These are phyloP conservation scores for Alloascoidea hylecoeti DNA, from an alignment of 805 yeast species.

Conservation along the genomic window DNA sequence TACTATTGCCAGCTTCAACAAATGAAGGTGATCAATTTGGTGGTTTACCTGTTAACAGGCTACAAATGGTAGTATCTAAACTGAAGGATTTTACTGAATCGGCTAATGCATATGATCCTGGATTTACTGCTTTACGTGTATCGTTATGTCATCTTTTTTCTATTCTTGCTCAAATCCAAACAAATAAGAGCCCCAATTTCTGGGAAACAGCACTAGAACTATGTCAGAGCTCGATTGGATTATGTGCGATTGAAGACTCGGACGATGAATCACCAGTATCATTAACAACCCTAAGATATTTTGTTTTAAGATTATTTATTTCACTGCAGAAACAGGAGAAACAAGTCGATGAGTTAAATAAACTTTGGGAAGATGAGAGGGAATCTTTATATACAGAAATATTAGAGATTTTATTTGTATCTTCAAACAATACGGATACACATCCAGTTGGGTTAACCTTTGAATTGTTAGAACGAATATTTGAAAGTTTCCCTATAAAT, in stretches of 20 bases:
- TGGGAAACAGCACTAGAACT: slow-evolving; percentile 23
- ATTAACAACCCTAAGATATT: slow-evolving; percentile 27
- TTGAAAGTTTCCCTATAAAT: not conserved
- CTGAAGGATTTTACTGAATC: slow-evolving; percentile 46
- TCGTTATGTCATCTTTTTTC: slow-evolving; percentile 32
- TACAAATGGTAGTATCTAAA: slow-evolving; percentile 43
- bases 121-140: slow-evolving; percentile 35
- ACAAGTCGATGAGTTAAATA: slow-evolving; percentile 14
- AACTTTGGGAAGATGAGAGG: slow-evolving; percentile 19
- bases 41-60: slow-evolving; percentile 50
- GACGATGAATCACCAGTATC: slow-evolving; percentile 8
- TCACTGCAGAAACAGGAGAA: slow-evolving; percentile 13
- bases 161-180: slow-evolving; percentile 9
- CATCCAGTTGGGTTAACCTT: slow-evolving; percentile 1
- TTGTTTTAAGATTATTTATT: slow-evolving; percentile 28
- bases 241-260: slow-evolving; percentile 23
- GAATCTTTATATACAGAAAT: slow-evolving; percentile 25
- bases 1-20: slow-evolving; percentile 18
- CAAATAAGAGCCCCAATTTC: slow-evolving; percentile 17
- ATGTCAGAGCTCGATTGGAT: slow-evolving; percentile 28
- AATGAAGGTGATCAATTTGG: slow-evolving; percentile 16
- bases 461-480: slow-evolving; percentile 2
- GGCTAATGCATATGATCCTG: slow-evolving; percentile 42
- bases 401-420: slow-evolving; percentile 21
- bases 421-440: slow-evolving; percentile 1